phyloP scores from a whole-genome alignment of 2,329 filamentous ascomycete species.

The Penicillium sp. region DNA sequence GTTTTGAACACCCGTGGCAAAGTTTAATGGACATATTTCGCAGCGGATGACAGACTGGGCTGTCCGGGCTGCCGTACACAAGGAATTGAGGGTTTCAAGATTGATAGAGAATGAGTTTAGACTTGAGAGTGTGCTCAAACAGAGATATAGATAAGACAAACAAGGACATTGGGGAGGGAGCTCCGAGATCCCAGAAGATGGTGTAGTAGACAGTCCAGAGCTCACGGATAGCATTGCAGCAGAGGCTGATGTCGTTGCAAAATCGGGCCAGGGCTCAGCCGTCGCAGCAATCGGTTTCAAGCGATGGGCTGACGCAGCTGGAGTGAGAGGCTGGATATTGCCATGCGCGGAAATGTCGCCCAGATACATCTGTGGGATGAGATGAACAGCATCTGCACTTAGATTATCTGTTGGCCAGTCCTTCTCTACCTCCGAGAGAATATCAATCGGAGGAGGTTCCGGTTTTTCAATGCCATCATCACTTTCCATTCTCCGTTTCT shows the following conservation, averaged over 20 bases:
- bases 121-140: conserved; percentile 39
- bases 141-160: conserved; percentile 42
- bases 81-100: conserved; percentile 39
- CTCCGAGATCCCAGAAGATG: conserved; percentile 17
- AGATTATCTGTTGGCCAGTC: conserved; percentile 18
- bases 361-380: conserved; percentile 27
- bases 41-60: conserved; percentile 42
- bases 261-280: conserved; percentile 39
- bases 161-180: conserved; percentile 31
- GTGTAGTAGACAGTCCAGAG: conserved; percentile 18
- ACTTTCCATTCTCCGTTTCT: conserved; percentile 34
- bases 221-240: conserved; percentile 25
- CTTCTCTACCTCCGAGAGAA: conserved; percentile 23
- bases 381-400: conserved; percentile 22
- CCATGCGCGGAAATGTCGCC: not conserved
- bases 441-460: conserved; percentile 6
- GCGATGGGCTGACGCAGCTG: conserved; percentile 18
- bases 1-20: conserved; percentile 42
- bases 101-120: conserved; percentile 41
- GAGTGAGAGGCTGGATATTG: not conserved
- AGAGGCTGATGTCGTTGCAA: conserved; percentile 33
- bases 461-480: conserved; percentile 19
- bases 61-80: conserved; percentile 41
- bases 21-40: conserved; percentile 37
- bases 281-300: conserved; percentile 26